Percentiles rank a stretch among this genome's conserved stretches.
Conservation (phyloP, 352 stramenopile genomes). For the Phytophthora lateralis region DNA sequence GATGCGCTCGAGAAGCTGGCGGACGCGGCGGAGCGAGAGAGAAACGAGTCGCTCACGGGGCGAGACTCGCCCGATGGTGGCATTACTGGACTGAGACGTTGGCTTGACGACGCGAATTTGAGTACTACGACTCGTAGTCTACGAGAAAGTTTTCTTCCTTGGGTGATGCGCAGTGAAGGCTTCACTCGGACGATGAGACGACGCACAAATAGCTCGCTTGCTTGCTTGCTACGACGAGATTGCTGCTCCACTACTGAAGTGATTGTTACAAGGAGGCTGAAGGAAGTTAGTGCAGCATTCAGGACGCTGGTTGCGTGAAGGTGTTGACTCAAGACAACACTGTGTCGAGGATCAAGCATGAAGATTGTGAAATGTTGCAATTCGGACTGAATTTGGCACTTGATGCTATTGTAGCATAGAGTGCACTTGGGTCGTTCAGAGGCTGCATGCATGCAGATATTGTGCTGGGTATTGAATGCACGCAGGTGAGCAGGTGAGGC, state of each 20-base stretch:
- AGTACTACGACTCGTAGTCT: constrained; percentile 3
- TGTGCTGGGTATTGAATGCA: no score
- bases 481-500: background rate
- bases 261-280: no score
- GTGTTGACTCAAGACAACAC: no score
- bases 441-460: no score
- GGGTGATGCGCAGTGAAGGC: constrained; percentile 8
- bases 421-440: no score
- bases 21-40: constrained; percentile 9
- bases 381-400: no score
- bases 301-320: no score
- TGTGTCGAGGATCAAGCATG: no score
- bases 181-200: constrained; percentile 1
- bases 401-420: no score
- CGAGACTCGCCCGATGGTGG: constrained; percentile 2
- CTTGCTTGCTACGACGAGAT: background rate
- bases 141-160: background rate
- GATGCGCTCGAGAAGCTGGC: constrained; percentile 1
- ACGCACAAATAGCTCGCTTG: background rate
- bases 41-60: constrained; percentile 16
- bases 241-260: no score
- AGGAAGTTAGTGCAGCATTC: no score
- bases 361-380: no score
- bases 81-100: background rate
- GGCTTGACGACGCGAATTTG: background rate